phyloP scores from a whole-genome alignment of 805 yeast species.

The Zygosaccharomyces rouxii region DNA sequence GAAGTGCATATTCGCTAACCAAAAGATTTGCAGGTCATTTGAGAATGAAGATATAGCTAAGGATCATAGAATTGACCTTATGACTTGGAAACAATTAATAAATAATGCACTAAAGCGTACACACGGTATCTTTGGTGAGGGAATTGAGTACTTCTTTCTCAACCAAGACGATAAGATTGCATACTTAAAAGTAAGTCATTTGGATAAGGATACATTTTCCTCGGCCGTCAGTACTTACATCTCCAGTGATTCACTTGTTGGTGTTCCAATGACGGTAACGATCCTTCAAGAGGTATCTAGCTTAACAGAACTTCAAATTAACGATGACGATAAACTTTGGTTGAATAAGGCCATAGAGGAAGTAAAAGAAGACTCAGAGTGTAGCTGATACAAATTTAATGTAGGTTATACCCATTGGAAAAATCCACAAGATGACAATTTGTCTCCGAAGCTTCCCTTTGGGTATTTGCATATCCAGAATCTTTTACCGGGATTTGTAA shows the following conservation, averaged over 20 bases:
- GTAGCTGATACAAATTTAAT: not conserved
- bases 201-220: constrained; percentile 30
- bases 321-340: constrained; percentile 30
- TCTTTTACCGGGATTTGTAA: constrained; percentile 43
- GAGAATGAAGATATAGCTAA: constrained; percentile 20
- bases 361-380: constrained; percentile 15
- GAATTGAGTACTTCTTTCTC: constrained; percentile 35
- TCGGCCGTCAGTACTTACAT: constrained; percentile 34
- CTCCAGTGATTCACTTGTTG: constrained; percentile 30
- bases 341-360: constrained; percentile 21
- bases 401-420: constrained; percentile 46
- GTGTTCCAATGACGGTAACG: constrained; percentile 22
- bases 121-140: constrained; percentile 42
- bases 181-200: constrained; percentile 27
- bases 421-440: constrained; percentile 45
- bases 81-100: constrained; percentile 40
- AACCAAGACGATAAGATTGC: constrained; percentile 24
- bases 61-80: constrained; percentile 28
- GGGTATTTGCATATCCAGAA: constrained; percentile 52
- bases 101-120: constrained; percentile 34
- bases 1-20: constrained; percentile 1
- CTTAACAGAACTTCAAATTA: constrained; percentile 25
- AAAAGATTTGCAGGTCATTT: constrained; percentile 19
- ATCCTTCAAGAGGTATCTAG: constrained; percentile 23
- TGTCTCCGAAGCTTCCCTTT: constrained; percentile 28